Percentiles rank a stretch among this genome's conserved stretches.
phyloP scores from a whole-genome alignment of 2,329 filamentous ascomycete genomes.

The Epichloe festucae region DNA sequence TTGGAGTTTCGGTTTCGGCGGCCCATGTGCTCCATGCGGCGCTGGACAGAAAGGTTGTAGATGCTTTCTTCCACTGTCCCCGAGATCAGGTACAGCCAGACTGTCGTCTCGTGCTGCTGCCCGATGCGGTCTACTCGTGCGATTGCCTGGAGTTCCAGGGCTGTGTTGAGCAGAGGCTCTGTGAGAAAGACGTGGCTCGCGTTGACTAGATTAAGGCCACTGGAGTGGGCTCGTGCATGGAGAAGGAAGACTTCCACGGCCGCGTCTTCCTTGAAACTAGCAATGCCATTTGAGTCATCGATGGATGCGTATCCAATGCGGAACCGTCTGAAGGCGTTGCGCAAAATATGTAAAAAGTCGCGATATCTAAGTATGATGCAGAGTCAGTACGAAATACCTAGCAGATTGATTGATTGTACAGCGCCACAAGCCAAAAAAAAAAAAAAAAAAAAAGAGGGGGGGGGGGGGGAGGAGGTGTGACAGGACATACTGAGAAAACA shows the following conservation, averaged over 20 bases:
- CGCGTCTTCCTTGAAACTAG: constrained; percentile 64
- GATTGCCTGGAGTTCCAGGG: constrained; percentile 87
- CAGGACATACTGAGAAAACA: constrained; percentile 64
- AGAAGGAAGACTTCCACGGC: constrained; percentile 71
- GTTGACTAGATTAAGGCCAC: constrained; percentile 81
- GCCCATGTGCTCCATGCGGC: constrained; percentile 66
- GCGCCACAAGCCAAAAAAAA: neutral
- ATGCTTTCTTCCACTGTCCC: constrained; percentile 88
- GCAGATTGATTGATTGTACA: too few species aligned
- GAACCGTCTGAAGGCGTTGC: constrained; percentile 54
- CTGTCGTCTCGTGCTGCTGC: constrained; percentile 74
- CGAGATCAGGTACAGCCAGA: constrained; percentile 89
- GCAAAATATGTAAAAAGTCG: constrained; percentile 65
- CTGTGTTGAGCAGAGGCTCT: constrained; percentile 86
- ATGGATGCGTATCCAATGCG: constrained; percentile 64
- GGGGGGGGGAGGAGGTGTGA: too few species aligned
- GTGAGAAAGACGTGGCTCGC: constrained; percentile 91
- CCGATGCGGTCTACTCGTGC: constrained; percentile 92
- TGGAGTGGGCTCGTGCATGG: constrained; percentile 78
- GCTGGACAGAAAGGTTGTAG: constrained; percentile 69
- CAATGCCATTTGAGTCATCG: constrained; percentile 53
- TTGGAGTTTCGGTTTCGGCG: constrained; percentile 17
- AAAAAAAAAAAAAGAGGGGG: neutral
- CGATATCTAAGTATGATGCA: constrained; percentile 36
- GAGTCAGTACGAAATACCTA: neutral